Evolutionary conservation across 257 asterid genomes (phyloP), one percentile per base, ranked within the genome.

Genomic region (Nyctanthes arbortristis): DNA sequence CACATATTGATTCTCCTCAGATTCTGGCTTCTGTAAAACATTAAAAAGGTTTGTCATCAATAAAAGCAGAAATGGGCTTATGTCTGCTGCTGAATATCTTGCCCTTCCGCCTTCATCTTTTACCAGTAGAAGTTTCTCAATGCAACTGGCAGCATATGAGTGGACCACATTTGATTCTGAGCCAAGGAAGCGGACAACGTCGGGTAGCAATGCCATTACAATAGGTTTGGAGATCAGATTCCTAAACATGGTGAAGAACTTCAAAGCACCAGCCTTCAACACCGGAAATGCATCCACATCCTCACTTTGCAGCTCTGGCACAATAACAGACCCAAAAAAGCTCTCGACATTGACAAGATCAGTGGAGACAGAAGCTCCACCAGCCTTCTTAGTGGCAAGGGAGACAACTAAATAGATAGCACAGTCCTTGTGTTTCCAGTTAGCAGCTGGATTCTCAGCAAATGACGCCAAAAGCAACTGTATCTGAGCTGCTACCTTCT

Each of bases 71-170:
- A 87, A 74, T 13, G 96, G 97, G 73, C 82, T 73, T 34, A 94
- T 73, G 72, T 91, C 99, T 31, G 81, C 74, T 29, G 89, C 87
- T 33, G 94, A 71, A 76, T 88, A 94, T 81, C 98, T 88, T 18
- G 93, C 69, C 68, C 77, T 79, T 37, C 87, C 84, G 25, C 87
- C 94, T 45, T 81, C 99, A 75, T 92, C 99, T 80, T 87, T 91
- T 66, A 91, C 93, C 69, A 92, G 79, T 72, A 94, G 76, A 63
- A 91, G 95, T 72, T 92, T 88, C 85, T 91, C 97, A 33, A 94
- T 89, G 87, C 99, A 94, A 83, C 89, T 91, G 54, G 99, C 97
- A 25, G 96, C 96, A 83, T 94, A 94, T 2, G 99, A 91, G 77
- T 91, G 98, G 30, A 94, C 99, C 45, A 92, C 97, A 74, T 89